Conservation (phyloP, 495 filamentous ascomycete genomes). For the Aspergillus panamensis region DNA sequence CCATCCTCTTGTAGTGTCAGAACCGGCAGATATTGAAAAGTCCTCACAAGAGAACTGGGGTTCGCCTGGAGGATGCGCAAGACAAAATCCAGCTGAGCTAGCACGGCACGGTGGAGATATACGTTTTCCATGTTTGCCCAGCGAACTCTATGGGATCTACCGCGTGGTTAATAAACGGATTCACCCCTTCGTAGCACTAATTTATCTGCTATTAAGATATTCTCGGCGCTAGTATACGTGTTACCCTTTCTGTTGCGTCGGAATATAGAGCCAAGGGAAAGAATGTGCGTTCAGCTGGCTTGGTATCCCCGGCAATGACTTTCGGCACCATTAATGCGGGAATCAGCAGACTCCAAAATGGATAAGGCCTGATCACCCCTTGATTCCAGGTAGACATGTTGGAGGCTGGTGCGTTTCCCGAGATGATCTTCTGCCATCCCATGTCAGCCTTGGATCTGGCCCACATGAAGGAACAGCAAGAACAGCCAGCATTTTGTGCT, state of each 20-base stretch:
- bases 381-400: neutral
- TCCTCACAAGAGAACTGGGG: too few species aligned
- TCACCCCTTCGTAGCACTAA: neutral
- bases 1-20: too few species aligned
- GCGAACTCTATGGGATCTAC: too few species aligned
- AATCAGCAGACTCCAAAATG: neutral
- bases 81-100: neutral
- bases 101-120: neutral
- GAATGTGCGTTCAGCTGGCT: neutral
- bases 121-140: neutral
- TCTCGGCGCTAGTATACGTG: neutral
- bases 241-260: too few species aligned
- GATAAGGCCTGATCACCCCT: neutral
- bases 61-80: neutral
- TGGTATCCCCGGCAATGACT: neutral
- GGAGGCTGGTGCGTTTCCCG: conserved; percentile 5
- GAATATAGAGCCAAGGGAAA: too few species aligned
- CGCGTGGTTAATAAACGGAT: neutral
- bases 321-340: neutral
- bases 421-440: conserved; percentile 5
- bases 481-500: neutral
- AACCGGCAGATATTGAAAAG: too few species aligned
- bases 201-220: neutral
- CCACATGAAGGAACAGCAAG: neutral
- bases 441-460: conserved; percentile 3